Conservation (phyloP, 306 rosid species). For the Trifolium pratense region DNA sequence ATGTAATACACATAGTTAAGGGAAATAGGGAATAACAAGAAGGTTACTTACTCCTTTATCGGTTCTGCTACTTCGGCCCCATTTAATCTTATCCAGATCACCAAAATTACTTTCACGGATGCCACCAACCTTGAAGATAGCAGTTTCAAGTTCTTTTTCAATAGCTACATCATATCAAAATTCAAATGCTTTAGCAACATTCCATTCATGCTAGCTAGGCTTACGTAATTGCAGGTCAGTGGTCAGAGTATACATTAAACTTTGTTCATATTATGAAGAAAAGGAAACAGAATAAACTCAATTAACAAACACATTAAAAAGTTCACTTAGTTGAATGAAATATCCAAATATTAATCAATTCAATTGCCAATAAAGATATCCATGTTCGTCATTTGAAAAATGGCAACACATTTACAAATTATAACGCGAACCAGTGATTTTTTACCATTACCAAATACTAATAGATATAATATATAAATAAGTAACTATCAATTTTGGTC, state of each 20-base stretch:
- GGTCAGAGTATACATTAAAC: neutral
- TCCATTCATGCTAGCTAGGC: constrained; percentile 38
- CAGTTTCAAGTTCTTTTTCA: constrained; percentile 85
- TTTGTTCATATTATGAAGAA: neutral
- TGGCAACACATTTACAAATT: neutral
- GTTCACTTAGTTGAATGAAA: constrained; percentile 16
- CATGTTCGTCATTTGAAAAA: constrained; percentile 9
- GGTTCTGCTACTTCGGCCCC: constrained; percentile 95
- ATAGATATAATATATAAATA: too few species aligned
- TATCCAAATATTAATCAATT: constrained; percentile 5
- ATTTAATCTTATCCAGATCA: constrained; percentile 73
- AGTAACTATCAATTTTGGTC: neutral
- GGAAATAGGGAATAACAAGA: neutral
- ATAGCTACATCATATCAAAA: constrained; percentile 76
- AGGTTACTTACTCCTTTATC: constrained; percentile 95
- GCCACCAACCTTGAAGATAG: constrained; percentile 81
- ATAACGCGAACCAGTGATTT: neutral
- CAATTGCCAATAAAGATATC: neutral
- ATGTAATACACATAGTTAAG: neutral
- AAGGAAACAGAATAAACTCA: neutral
- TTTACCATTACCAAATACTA: constrained; percentile 1
- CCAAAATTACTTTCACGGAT: constrained; percentile 83
- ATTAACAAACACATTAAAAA: neutral
- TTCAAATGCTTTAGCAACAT: constrained; percentile 52
- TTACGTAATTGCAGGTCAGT: constrained; percentile 33